Conservation (phyloP, 1,284 basidiomycete species). For the Mycena citricolor region DNA sequence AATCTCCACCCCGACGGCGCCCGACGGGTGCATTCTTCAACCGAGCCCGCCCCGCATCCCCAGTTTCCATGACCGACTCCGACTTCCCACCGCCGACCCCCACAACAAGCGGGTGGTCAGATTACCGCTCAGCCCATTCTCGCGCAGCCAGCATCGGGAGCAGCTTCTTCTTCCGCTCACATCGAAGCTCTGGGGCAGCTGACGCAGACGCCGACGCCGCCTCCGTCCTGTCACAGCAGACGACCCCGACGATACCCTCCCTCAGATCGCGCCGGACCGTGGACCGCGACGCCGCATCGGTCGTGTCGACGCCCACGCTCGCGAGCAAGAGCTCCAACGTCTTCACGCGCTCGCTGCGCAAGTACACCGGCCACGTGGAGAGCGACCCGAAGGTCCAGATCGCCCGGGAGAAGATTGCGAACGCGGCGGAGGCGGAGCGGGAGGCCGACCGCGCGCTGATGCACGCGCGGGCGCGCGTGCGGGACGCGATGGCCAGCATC, state of each 20-base stretch:
- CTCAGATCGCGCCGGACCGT: background rate
- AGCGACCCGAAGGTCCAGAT: conserved; percentile 37
- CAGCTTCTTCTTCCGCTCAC: too few relatives aligned
- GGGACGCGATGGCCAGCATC: conserved; percentile 39
- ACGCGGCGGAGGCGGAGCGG: conserved; percentile 41
- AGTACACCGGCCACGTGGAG: conserved; percentile 18
- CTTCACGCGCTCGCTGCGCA: conserved; percentile 1
- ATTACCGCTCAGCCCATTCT: too few relatives aligned
- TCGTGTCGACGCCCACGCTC: background rate
- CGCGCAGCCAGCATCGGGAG: too few relatives aligned
- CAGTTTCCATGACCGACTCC: background rate
- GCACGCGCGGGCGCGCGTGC: conserved; percentile 37
- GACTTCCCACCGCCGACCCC: background rate
- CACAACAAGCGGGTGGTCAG: background rate
- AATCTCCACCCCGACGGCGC: background rate
- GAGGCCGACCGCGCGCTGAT: conserved; percentile 42
- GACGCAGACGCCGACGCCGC: too few relatives aligned
- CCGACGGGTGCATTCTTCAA: conserved; percentile 14
- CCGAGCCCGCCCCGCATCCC: conserved; percentile 3
- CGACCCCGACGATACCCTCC: background rate
- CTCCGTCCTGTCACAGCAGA: conserved; percentile 2
- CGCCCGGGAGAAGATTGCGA: conserved; percentile 39
- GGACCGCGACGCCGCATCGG: background rate
- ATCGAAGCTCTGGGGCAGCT: too few relatives aligned
- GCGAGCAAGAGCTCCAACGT: too few relatives aligned